These are phyloP conservation scores for Populus tomentosa DNA, from an alignment of 441 rosid species.

Conservation along the genomic window DNA sequence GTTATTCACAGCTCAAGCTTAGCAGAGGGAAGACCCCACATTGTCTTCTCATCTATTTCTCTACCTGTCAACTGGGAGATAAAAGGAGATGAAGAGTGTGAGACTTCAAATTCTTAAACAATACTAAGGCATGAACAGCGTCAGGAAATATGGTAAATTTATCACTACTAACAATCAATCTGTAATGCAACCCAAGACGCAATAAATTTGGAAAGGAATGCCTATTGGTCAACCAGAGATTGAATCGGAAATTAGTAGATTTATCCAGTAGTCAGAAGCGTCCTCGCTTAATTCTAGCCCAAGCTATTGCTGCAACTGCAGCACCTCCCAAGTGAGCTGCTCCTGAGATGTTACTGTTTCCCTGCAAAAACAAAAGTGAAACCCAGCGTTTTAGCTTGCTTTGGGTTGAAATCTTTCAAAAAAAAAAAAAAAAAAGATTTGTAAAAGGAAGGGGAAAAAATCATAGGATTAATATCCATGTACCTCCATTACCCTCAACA, in stretches of 20 bases:
- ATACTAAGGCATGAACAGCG: not conserved
- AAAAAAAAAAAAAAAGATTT: not conserved
- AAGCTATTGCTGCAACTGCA: slow-evolving; percentile 73
- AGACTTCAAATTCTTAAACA: not conserved
- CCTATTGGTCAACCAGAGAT: not conserved
- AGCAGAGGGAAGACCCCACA: no score
- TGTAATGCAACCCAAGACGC: not conserved
- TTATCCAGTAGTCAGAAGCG: slow-evolving; percentile 33
- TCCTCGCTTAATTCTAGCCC: slow-evolving; percentile 56
- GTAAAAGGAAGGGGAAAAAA: not conserved
- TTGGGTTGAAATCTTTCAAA: not conserved
- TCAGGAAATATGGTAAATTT: not conserved
- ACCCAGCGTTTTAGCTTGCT: not conserved
- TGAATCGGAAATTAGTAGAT: not conserved
- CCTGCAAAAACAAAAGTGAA: slow-evolving; percentile 37
- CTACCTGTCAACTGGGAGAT: no score
- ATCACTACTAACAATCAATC: not conserved
- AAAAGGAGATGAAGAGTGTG: not conserved
- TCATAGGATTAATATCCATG: not conserved
- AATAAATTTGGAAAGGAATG: not conserved
- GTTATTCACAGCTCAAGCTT: no score
- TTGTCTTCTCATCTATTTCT: no score
- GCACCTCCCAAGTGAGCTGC: slow-evolving; percentile 88
- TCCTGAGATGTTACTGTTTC: slow-evolving; percentile 69
- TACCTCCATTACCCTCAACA: slow-evolving; percentile 69